Evolutionary conservation across 2,329 filamentous ascomycete genomes (phyloP), one percentile per base, ranked within the genome.

Genomic region (Cladosporium phlei): DNA sequence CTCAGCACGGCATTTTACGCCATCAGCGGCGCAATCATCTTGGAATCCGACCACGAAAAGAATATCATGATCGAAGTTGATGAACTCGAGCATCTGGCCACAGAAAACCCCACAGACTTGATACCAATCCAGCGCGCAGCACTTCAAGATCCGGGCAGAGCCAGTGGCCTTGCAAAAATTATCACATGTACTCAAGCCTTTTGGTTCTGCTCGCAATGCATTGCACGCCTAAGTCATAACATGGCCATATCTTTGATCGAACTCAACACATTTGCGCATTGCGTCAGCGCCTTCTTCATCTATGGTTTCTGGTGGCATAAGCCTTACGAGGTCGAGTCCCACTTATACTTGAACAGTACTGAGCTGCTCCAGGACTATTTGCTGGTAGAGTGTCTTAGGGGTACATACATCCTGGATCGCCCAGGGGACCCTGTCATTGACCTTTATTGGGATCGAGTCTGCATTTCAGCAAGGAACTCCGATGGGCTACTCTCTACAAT

Each of bases 271-370:
- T 55, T 56, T 27, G 53, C 38, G 5, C 55, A 59, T 30, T 50
- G 49, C 11, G n/a, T 59, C 7, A 56, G 51, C 29, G 50, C 56
- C 6, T 32, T 56, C 4, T 20, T 55, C 8, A 52, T 52, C 9
- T 59, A 56, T 28, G n/a, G 46, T 1, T 30, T 57, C 4, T 59
- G 55, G 56, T 57, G 52, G 50, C 20, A 54, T n/a, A 59, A 57
- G 33, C 56, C 56, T 8, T 47, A 51, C 11, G 53, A 58, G 37
- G 45, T 59, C 5, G 25, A 46, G 17, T 44, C 51, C 4, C 42
- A 48, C n/a, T 6, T 45, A 2, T 14, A 51, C 19, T 21, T 43
- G 2, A 12, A 33, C 16, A 38, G 8, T 8, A 4, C 16, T 7
- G 4, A 4, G 29, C 29, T 32, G 3, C 16, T 14, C 14, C 29